phyloP scores from a whole-genome alignment of 306 rosid genomes.

The Heteromeles arbutifolia region DNA sequence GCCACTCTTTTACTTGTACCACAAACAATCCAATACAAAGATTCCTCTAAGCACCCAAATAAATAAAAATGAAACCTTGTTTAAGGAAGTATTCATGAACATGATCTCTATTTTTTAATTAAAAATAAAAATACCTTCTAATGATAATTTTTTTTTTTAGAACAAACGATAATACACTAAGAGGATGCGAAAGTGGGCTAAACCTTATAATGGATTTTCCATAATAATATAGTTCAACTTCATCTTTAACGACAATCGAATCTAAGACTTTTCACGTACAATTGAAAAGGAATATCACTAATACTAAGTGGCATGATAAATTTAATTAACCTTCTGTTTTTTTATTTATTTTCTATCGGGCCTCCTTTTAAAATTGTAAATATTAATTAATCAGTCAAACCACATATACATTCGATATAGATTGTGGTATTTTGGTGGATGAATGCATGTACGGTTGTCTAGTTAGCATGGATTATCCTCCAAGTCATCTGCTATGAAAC shows the following conservation, averaged over 20 bases:
- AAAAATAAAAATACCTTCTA: background rate
- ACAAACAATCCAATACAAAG: background rate
- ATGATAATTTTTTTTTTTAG: background rate
- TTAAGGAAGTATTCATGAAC: background rate
- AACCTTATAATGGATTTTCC: too few species aligned
- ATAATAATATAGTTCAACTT: too few species aligned
- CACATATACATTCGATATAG: background rate
- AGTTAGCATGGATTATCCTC: background rate
- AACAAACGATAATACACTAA: too few species aligned
- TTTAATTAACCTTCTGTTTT: too few species aligned
- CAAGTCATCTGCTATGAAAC: background rate
- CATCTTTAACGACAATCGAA: rapidly evolving
- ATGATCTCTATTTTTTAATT: background rate
- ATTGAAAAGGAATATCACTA: too few species aligned
- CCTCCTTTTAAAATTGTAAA: background rate
- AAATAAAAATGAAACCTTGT: too few species aligned
- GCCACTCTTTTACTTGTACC: background rate
- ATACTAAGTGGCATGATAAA: background rate
- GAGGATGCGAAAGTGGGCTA: rapidly evolving
- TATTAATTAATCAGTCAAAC: background rate
- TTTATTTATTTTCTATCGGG: background rate
- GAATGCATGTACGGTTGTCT: background rate
- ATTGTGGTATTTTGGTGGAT: background rate
- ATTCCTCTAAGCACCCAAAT: background rate
- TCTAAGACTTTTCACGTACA: too few species aligned